Evolutionary conservation across 371 early-diverging fungal genomes (phyloP).

Genomic region (Mortierella sp.): DNA sequence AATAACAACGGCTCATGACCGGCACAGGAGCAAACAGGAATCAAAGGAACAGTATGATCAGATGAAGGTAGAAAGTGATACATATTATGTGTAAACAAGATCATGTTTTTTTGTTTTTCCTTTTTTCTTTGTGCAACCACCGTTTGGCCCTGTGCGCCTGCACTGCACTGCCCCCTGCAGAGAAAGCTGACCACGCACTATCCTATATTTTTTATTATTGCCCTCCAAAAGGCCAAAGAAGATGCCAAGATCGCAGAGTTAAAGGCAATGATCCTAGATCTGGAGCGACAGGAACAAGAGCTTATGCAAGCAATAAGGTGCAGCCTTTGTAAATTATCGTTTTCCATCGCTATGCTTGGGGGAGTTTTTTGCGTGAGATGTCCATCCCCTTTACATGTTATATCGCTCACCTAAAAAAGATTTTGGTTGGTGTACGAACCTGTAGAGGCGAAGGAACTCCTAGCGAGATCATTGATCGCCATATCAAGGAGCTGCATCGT

Average conservation of each 20-base stretch:
- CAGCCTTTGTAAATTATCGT: not conserved
- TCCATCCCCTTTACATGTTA: too few species aligned
- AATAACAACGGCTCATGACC: not conserved
- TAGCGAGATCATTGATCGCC: constrained; percentile 33
- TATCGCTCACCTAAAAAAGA: too few species aligned
- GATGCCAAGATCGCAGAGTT: constrained; percentile 33
- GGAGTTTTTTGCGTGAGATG: not conserved
- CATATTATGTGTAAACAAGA: too few species aligned
- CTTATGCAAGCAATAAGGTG: constrained; percentile 34
- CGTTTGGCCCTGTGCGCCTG: too few species aligned
- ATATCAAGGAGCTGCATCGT: constrained; percentile 41
- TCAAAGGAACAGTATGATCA: not conserved
- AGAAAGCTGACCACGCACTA: not conserved
- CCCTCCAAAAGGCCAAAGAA: constrained; percentile 25
- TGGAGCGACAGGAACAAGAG: constrained; percentile 39
- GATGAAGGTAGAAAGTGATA: not conserved
- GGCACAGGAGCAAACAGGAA: not conserved
- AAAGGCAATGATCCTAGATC: constrained; percentile 30
- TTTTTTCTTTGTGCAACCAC: constrained; percentile 5
- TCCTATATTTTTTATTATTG: not conserved
- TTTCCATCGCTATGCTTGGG: too few species aligned
- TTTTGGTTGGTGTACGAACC: too few species aligned
- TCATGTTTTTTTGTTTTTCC: too few species aligned
- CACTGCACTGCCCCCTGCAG: too few species aligned
- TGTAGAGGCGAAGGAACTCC: constrained; percentile 47